These are phyloP conservation scores for Alternaria viburni DNA, from an alignment of 2,329 filamentous ascomycete genomes.

Conservation along the genomic window DNA sequence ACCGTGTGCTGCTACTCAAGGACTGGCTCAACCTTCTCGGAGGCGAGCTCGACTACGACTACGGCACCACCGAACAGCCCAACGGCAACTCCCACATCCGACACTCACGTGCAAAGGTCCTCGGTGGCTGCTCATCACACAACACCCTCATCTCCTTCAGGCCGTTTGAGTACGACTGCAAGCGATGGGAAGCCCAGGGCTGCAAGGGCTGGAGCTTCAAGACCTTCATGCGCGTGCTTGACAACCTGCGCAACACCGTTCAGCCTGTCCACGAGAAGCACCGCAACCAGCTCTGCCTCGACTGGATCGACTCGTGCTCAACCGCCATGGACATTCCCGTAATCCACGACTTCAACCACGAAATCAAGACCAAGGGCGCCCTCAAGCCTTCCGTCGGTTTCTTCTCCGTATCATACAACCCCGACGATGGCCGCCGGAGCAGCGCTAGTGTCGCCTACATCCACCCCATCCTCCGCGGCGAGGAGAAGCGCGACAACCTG, in stretches of 20 bases:
- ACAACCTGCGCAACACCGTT: slow-evolving; percentile 87
- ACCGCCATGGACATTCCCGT: slow-evolving; percentile 80
- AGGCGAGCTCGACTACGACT: slow-evolving; percentile 88
- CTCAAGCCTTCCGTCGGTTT: slow-evolving; percentile 82
- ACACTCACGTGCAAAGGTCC: slow-evolving; percentile 89
- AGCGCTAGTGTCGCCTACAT: slow-evolving; percentile 92
- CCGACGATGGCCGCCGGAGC: slow-evolving; percentile 82
- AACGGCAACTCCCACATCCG: slow-evolving; percentile 91
- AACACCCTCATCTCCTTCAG: slow-evolving; percentile 94
- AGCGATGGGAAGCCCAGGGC: slow-evolving; percentile 81
- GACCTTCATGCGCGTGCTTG: slow-evolving; percentile 79
- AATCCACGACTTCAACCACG: slow-evolving; percentile 83
- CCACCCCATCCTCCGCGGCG: slow-evolving; percentile 83
- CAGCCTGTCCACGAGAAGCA: slow-evolving; percentile 86
- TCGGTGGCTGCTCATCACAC: slow-evolving; percentile 91
- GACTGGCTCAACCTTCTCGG: slow-evolving; percentile 87
- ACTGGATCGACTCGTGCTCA: slow-evolving; percentile 85
- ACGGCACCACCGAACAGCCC: slow-evolving; percentile 86
- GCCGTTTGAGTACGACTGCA: slow-evolving; percentile 86
- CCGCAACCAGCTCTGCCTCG: slow-evolving; percentile 87
- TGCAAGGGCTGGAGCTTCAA: slow-evolving; percentile 88
- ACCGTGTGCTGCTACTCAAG: slow-evolving; percentile 83
- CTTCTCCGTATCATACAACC: slow-evolving; percentile 91
- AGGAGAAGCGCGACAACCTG: slow-evolving; percentile 82
- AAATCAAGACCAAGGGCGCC: slow-evolving; percentile 76